Evolutionary conservation across 2,329 filamentous ascomycete genomes (phyloP).

Genomic region (Penicillium sclerotiorum): DNA sequence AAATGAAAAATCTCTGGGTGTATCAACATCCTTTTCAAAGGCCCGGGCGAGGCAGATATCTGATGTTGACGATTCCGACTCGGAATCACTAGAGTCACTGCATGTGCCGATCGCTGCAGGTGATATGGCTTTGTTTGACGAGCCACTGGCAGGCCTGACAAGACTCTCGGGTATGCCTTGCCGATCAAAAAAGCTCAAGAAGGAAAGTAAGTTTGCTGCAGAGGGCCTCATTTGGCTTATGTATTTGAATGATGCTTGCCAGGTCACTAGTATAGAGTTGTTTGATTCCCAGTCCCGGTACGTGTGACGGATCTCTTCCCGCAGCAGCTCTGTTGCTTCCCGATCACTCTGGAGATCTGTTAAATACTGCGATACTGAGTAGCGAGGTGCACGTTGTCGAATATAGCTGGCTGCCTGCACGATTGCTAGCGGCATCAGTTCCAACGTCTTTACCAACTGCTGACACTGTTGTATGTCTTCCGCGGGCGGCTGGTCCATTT

Average conservation of each 20-base stretch:
- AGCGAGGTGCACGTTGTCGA: constrained; percentile 8
- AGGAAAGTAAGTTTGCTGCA: neutral
- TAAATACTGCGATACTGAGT: constrained; percentile 13
- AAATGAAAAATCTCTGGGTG: constrained; percentile 26
- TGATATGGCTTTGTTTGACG: neutral
- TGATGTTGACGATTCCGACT: neutral
- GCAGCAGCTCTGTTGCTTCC: neutral
- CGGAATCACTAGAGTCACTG: neutral
- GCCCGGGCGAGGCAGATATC: neutral
- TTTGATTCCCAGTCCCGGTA: neutral
- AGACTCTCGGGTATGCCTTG: constrained; percentile 28
- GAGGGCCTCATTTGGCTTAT: neutral
- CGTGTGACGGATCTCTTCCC: neutral
- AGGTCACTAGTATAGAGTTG: neutral
- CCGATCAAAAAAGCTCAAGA: constrained; percentile 34
- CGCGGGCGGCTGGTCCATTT: constrained; percentile 19
- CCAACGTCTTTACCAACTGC: constrained; percentile 16
- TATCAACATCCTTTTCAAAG: constrained; percentile 27
- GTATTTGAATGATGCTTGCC: constrained; percentile 1
- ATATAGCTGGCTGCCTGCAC: constrained; percentile 34
- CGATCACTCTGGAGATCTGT: neutral
- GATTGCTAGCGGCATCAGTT: constrained; percentile 11
- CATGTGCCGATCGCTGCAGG: neutral
- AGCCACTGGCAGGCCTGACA: too few species aligned
- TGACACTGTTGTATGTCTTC: neutral